Conservation (phyloP, 2,329 filamentous ascomycete genomes). For the Exophiala mesophila region DNA sequence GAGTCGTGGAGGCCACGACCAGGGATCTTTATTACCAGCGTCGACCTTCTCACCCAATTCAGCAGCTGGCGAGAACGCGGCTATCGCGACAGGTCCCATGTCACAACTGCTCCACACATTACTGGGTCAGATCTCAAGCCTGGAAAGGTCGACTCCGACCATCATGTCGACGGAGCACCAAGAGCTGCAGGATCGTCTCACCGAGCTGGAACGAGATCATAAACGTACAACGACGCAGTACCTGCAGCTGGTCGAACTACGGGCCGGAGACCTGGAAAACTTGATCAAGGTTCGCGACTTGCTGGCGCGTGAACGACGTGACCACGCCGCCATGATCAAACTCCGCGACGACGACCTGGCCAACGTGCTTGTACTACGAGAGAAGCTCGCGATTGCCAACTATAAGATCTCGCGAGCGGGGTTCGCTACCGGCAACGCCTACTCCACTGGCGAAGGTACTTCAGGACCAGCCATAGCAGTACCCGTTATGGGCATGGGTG, state of each 20-base stretch:
- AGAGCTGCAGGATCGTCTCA: constrained; percentile 30
- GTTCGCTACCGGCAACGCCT: constrained; percentile 12
- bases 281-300: constrained; percentile 39
- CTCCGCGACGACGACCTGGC: constrained; percentile 40
- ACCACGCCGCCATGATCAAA: constrained; percentile 36
- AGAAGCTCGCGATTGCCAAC: constrained; percentile 38
- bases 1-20: not conserved
- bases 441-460: constrained; percentile 5
- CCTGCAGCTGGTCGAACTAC: constrained; percentile 38
- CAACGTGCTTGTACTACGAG: constrained; percentile 37
- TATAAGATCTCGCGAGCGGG: constrained; percentile 26
- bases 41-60: not conserved
- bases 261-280: constrained; percentile 41
- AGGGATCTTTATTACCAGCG: not conserved
- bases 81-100: constrained; percentile 16
- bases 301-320: constrained; percentile 37
- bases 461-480: too few relatives aligned
- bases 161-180: constrained; percentile 36
- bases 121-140: constrained; percentile 12
- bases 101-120: constrained; percentile 15
- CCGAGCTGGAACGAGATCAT: constrained; percentile 36
- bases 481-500: too few relatives aligned
- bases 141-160: constrained; percentile 23
- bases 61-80: not conserved
- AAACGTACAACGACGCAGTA: constrained; percentile 33